Percentiles rank a stretch among this genome's conserved stretches.
phyloP scores from a whole-genome alignment of 768 basidiomycete species.

The Rhodotorula sphaerocarpa region DNA sequence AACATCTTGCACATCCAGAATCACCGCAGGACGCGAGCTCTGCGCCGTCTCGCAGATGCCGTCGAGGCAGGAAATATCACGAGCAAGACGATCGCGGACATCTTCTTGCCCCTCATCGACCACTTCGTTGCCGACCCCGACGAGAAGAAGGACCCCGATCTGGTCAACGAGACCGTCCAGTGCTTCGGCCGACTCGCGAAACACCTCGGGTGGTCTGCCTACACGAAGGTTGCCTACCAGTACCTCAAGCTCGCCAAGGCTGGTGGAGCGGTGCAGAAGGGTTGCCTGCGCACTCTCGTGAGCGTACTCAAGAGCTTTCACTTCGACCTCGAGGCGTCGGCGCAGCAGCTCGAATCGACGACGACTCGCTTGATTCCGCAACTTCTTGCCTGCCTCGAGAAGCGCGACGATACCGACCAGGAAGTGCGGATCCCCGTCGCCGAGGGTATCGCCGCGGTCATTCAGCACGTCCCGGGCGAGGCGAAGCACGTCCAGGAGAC shows the following conservation, averaged over 20 bases:
- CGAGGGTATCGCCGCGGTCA: conserved; percentile 74
- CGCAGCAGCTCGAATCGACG: conserved; percentile 30
- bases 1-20: conserved; percentile 88
- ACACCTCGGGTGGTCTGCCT: conserved; percentile 72
- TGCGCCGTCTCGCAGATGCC: conserved; percentile 35
- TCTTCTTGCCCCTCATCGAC: conserved; percentile 78
- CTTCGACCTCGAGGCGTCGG: conserved; percentile 64
- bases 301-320: conserved; percentile 81
- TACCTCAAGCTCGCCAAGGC: conserved; percentile 68
- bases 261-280: conserved; percentile 54
- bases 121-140: conserved; percentile 61
- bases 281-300: conserved; percentile 76
- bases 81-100: conserved; percentile 63
- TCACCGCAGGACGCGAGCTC: conserved; percentile 44
- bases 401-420: conserved; percentile 68
- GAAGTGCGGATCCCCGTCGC: conserved; percentile 78
- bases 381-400: conserved; percentile 71
- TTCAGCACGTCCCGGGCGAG: conserved; percentile 63
- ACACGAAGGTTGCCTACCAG: conserved; percentile 67
- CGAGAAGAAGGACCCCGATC: conserved; percentile 61
- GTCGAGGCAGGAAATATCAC: conserved; percentile 53
- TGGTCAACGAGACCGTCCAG: conserved; percentile 79
- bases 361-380: conserved; percentile 67
- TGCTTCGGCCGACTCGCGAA: conserved; percentile 69
- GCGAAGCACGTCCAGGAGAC: conserved; percentile 61